Base-by-base conservation (phyloP, 768 basidiomycete species). In the Trametes punicea region DNA sequence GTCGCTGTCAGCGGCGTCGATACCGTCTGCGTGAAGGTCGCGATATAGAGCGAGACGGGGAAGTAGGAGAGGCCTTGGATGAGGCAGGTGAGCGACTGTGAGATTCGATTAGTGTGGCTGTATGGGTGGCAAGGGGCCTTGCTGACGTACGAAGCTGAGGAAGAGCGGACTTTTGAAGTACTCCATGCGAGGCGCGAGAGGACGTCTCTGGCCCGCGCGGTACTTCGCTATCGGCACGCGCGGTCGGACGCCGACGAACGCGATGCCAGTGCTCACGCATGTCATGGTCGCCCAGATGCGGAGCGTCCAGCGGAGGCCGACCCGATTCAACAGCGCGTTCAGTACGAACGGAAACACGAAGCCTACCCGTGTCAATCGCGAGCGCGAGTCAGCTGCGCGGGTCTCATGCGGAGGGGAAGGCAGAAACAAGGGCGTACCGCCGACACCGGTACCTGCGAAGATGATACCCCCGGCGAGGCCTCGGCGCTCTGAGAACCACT, bases 41-140 rank as follows among this genome's bases (percentile, higher is more conserved):
- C 61, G 27, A 64, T 65, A 51, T 67, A 65, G n/a, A 65, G 60
- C 34, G 64, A 67, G 9, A 62, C 66, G 21, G 63, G 62, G 59
- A 64, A 64, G 50, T 62, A 65, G 4, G 61, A 61, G 13, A 67
- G 49, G 11, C 64, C 64, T 52, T 67, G 64, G n/a, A 67, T 44
- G 39, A 63, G 34, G 27, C 45, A 56, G 13, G 62, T 62, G 20
- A 57, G 34, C n/a, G 55, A 51, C 65, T 66, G 36, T 20, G 3
- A 20, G 25, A 18, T 26, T n/a, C 2, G 2, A 42, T 27, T 20
- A 11, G 25, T 41, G 15, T 21, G n/a, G 13, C 23, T n/a, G 10
- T 40, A 7, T n/a, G n/a, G n/a, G 23, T 29, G 16, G 18, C 11
- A 26, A 18, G 18, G 20, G n/a, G 15, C 15, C 18, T 23, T 8